Base-by-base conservation (phyloP, 257 asterid species). In the Rauvolfia tetraphylla region DNA sequence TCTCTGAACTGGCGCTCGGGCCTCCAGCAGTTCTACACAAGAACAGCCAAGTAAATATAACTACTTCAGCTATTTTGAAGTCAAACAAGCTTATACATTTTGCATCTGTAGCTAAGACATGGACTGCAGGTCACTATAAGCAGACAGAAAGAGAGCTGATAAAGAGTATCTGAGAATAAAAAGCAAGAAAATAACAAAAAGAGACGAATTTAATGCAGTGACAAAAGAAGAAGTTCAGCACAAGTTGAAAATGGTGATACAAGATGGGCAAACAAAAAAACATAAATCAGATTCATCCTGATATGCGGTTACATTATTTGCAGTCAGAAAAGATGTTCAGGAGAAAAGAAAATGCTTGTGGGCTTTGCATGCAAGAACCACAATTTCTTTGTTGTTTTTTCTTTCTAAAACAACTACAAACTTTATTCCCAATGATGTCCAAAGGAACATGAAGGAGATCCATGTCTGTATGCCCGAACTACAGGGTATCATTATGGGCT, bases 21-120 rank as follows among this genome's bases (percentile, higher is more conserved):
- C 48, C 44, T 13, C 67, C 80, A n/a, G 61, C 77, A 51, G 59
- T 57, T 82, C 90, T 84, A 74, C 68, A 72, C 41, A 38, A 68
- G 33, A 72, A 63, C 49, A 36, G 3, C 13, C 1, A 44, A 12
- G 44, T 67, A 29, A 59, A 58, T 59, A 66, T 22, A 39, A 3
- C 29, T 7, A 22, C 20, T 66, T 66, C 71, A 36, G 29, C 46
- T 18, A 65, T 22, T 34, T 0, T 34, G 48, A 65, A 34, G 71
- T 7, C 17, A 65, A 38, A 8, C 49, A 66, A 38, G 27, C 31
- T 66, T 39, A 36, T 33, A 38, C 31, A 3, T 36, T 66, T 0
- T 66, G 41, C 8, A 13, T 29, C 41, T 61, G 5, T 61, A 54
- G 23, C 68, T 61, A 29, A 61, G n/a, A 61, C 31, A 12, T 13